phyloP scores from a whole-genome alignment of 257 asterid species.

The Jacaranda mimosifolia region DNA sequence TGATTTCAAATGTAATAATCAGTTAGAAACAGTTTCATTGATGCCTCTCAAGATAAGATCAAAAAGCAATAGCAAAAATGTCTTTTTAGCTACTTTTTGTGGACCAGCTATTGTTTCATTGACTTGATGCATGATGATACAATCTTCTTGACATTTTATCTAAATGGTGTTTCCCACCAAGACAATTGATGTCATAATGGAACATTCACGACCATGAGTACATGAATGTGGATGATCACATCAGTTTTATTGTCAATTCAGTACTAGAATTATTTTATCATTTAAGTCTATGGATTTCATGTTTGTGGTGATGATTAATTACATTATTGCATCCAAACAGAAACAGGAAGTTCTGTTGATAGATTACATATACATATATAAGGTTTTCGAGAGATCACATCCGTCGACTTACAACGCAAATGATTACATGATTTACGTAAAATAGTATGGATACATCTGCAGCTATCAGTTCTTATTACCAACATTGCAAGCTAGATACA shows the following conservation, averaged over 20 bases:
- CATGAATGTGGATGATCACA: conserved; percentile 3
- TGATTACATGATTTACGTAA: not conserved
- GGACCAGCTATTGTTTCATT: conserved; percentile 26
- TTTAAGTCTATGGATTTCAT: conserved; percentile 14
- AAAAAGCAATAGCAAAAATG: conserved; percentile 22
- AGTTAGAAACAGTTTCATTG: conserved; percentile 20
- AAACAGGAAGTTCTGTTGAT: not conserved
- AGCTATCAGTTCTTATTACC: conserved; percentile 1
- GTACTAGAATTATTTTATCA: conserved; percentile 10
- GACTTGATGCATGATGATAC: conserved; percentile 16
- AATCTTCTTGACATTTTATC: conserved; percentile 14
- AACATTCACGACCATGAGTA: conserved; percentile 10
- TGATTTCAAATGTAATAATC: conserved; percentile 46
- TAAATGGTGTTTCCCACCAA: not conserved
- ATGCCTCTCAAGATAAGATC: conserved; percentile 26
- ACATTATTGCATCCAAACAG: conserved; percentile 22
- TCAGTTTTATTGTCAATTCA: conserved; percentile 9
- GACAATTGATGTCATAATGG: not conserved
- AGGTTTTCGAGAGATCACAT: conserved; percentile 14
- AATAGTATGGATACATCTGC: not conserved
- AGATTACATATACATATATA: conserved; percentile 17
- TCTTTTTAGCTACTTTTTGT: conserved; percentile 4
- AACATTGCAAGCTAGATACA: not conserved
- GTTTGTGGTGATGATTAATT: conserved; percentile 23
- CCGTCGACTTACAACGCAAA: not conserved